Base-by-base conservation (phyloP, 306 rosid genomes). In the Nissolia schottii region DNA sequence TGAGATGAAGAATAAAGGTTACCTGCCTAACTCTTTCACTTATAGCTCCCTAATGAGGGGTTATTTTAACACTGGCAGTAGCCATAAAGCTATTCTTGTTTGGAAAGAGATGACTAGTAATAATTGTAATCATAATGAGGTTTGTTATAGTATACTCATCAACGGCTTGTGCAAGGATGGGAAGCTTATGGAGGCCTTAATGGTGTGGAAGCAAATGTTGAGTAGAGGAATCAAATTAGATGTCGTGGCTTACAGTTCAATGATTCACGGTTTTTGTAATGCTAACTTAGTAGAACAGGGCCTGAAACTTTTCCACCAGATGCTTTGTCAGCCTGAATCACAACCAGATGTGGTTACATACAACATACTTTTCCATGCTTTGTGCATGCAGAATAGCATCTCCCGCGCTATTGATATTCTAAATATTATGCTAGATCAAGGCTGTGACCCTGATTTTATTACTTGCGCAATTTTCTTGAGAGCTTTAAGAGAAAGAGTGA, bases 181-280 rank as follows among this genome's bases (percentile, higher is more conserved):
- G 81, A 85, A 85, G 81, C 73, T 91, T 62, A 79, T 34, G 62
- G 95, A 91, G 80, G 96, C 95, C 29, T 81, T 89, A 86, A 91
- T 85, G 89, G 81, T 88, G 67, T 91, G 97, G 97, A 87, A 84
- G 79, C 91, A 94, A 71, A 91, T 91, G 85, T 62, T 94, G 77
- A 81, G 90, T 22, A 79, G 82, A 80, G 96, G 97, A 70, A 74
- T 82, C 51, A 91, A 86, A 84, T 88, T 85, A 61, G 98, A 94
- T 81, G 95, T 89, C 64, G 90, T 94, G 82, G 91, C 92, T 73
- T 94, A 89, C 80, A 94, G 92, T 80, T 91, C 96, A 54, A 83
- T 94, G 96, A 94, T 94, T 86, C 87, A 87, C 64, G 96, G 97
- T 57, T 88, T 91, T 55, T 94, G 98, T 76, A 87, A 82, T 48